phyloP scores from a whole-genome alignment of 345 rosid genomes.

The Euphorbia peplus region DNA sequence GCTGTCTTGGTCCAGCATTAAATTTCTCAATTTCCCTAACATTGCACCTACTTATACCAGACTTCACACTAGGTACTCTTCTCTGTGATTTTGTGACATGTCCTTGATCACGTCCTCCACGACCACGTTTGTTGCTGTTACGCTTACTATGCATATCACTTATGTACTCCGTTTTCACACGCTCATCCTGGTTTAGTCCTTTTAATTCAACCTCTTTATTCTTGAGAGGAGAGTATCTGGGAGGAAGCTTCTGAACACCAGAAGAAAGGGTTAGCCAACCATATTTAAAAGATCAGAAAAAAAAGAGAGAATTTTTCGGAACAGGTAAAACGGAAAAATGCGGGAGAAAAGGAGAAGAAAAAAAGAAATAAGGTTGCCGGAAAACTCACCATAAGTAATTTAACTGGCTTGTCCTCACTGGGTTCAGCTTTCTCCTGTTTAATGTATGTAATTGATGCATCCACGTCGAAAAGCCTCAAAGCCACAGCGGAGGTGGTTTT shows the following conservation, averaged over 20 bases:
- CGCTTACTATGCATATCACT: slow-evolving; percentile 37
- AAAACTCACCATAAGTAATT: slow-evolving; percentile 53
- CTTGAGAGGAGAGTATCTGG: slow-evolving; percentile 41
- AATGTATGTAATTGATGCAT: slow-evolving; percentile 51
- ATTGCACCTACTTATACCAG: slow-evolving; percentile 38
- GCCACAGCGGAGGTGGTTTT: slow-evolving; percentile 77
- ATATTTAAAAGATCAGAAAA: not conserved
- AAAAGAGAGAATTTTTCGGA: not conserved
- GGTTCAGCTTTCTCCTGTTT: slow-evolving; percentile 57
- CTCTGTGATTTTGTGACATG: slow-evolving; percentile 47
- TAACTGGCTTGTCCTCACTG: slow-evolving; percentile 41
- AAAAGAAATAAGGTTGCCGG: not conserved
- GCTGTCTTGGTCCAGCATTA: slow-evolving; percentile 41
- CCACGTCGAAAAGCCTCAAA: slow-evolving; percentile 82
- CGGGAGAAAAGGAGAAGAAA: not conserved
- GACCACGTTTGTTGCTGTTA: slow-evolving; percentile 53
- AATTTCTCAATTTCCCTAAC: slow-evolving; percentile 34
- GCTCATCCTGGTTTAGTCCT: slow-evolving; percentile 38
- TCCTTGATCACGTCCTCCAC: slow-evolving; percentile 52
- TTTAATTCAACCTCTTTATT: slow-evolving; percentile 42
- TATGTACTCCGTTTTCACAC: slow-evolving; percentile 35
- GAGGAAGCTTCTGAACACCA: slow-evolving; percentile 54
- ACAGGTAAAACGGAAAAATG: not conserved
- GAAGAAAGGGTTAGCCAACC: slow-evolving; percentile 9
- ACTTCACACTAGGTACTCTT: slow-evolving; percentile 41